These are phyloP conservation scores for Aspergillus pseudotamarii DNA, from an alignment of 2,329 filamentous ascomycete genomes.

Conservation along the genomic window DNA sequence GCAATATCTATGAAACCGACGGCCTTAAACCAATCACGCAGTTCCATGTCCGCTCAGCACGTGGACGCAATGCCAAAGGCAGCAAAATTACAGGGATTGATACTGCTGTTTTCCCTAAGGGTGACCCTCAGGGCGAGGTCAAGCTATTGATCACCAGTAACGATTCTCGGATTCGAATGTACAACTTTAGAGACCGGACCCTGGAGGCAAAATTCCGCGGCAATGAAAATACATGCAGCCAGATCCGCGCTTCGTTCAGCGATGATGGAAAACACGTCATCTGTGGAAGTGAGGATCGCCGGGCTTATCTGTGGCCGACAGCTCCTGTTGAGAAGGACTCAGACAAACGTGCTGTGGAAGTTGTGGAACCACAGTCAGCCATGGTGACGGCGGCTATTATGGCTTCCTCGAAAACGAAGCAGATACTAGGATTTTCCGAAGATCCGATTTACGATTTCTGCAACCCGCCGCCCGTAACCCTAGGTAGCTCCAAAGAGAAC, in stretches of 20 bases:
- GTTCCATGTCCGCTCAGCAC: slow-evolving; percentile 88
- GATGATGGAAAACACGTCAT: slow-evolving; percentile 85
- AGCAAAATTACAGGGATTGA: slow-evolving; percentile 97
- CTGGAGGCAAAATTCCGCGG: slow-evolving; percentile 90
- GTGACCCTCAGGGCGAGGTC: slow-evolving; percentile 64
- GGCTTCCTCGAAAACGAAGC: slow-evolving; percentile 76
- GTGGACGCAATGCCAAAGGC: slow-evolving; percentile 91
- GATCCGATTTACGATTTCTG: slow-evolving; percentile 96
- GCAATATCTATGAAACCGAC: slow-evolving; percentile 90
- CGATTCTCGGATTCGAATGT: slow-evolving; percentile 87
- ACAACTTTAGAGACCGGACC: slow-evolving; percentile 81
- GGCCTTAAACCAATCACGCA: slow-evolving; percentile 81
- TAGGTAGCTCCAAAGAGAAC: slow-evolving; percentile 60
- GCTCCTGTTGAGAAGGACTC: slow-evolving; percentile 64
- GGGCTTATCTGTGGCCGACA: slow-evolving; percentile 88
- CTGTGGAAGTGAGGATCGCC: slow-evolving; percentile 89
- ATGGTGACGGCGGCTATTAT: slow-evolving; percentile 89
- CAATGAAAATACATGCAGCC: slow-evolving; percentile 84
- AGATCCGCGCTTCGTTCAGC: slow-evolving; percentile 86
- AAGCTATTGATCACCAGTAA: slow-evolving; percentile 93
- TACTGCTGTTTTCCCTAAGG: slow-evolving; percentile 64
- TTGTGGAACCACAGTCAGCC: slow-evolving; percentile 85
- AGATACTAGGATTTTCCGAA: slow-evolving; percentile 76
- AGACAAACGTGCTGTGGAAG: slow-evolving; percentile 81
- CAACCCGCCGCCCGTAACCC: slow-evolving; percentile 86